phyloP scores from a whole-genome alignment of 768 basidiomycete genomes.

The Pisolithus albus region DNA sequence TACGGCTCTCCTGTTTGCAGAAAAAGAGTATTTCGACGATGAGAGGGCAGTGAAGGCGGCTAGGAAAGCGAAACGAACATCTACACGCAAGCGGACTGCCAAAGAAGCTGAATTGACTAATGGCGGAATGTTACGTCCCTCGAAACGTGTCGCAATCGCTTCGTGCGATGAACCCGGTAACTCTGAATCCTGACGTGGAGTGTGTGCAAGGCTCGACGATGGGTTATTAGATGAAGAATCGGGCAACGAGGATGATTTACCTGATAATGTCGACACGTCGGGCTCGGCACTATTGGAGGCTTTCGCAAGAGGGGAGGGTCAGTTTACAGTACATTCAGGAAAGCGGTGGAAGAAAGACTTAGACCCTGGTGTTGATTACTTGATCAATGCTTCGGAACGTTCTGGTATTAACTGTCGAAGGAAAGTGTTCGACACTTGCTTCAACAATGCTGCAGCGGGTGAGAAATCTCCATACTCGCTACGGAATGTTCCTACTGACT shows the following conservation, averaged over 20 bases:
- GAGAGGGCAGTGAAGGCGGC: slow-evolving; percentile 1
- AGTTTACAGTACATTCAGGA: slow-evolving; percentile 1
- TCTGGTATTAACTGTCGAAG: slow-evolving; percentile 9
- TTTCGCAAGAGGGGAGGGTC: neutral
- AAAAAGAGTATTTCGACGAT: slow-evolving; percentile 23
- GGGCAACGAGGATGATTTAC: no score
- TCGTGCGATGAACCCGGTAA: no score
- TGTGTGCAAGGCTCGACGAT: neutral
- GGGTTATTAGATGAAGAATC: no score
- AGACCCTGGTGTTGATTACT: slow-evolving; percentile 18
- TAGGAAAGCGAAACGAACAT: slow-evolving; percentile 1
- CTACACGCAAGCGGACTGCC: neutral
- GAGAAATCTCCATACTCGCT: neutral
- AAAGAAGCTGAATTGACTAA: no score
- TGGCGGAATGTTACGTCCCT: no score
- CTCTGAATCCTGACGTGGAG: no score
- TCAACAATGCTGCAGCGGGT: slow-evolving; percentile 17
- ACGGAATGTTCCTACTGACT: neutral
- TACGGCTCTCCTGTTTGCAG: slow-evolving; percentile 22
- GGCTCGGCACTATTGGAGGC: no score
- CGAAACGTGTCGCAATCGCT: no score
- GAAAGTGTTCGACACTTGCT: slow-evolving; percentile 13
- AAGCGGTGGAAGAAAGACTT: slow-evolving; percentile 6
- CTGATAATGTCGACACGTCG: no score
- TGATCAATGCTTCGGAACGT: slow-evolving; percentile 21